phyloP scores from a whole-genome alignment of 116 monocot species.

The Trichopus zeylanicus region DNA sequence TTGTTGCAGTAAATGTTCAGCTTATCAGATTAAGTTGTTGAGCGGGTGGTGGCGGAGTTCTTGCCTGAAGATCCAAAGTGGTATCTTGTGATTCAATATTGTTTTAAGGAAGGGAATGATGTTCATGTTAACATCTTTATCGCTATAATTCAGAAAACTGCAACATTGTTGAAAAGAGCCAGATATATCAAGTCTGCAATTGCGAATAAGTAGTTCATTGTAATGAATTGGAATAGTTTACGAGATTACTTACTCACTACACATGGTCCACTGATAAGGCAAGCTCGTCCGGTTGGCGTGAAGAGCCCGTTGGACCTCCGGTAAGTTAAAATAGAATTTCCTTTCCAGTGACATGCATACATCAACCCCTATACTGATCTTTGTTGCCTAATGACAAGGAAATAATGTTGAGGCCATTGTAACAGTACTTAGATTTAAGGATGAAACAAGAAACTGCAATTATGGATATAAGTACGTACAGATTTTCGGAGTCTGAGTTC shows the following conservation, averaged over 20 bases:
- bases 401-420: too few species aligned
- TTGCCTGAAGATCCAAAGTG: slow-evolving; percentile 67
- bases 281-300: slow-evolving; percentile 90
- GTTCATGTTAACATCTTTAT: slow-evolving; percentile 39
- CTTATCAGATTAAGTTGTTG: too few species aligned
- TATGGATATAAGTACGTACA: slow-evolving; percentile 53
- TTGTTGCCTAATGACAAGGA: slow-evolving; percentile 74
- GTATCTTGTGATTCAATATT: slow-evolving; percentile 39
- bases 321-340: slow-evolving; percentile 79
- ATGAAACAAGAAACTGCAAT: slow-evolving; percentile 2
- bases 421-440: too few species aligned
- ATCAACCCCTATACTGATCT: slow-evolving; percentile 77
- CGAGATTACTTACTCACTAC: slow-evolving; percentile 57
- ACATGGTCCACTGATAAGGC: slow-evolving; percentile 79
- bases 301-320: slow-evolving; percentile 80
- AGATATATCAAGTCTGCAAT: too few species aligned
- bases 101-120: slow-evolving; percentile 55
- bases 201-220: too few species aligned
- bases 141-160: slow-evolving; percentile 52
- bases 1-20: too few species aligned
- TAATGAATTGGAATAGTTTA: neutral
- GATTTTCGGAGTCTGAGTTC: slow-evolving; percentile 76
- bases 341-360: slow-evolving; percentile 90
- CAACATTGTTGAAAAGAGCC: too few species aligned
- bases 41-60: too few species aligned